Percentiles rank a stretch among this genome's conserved stretches.
Conservation (phyloP, 805 yeast genomes). For the Candida ovalis region DNA sequence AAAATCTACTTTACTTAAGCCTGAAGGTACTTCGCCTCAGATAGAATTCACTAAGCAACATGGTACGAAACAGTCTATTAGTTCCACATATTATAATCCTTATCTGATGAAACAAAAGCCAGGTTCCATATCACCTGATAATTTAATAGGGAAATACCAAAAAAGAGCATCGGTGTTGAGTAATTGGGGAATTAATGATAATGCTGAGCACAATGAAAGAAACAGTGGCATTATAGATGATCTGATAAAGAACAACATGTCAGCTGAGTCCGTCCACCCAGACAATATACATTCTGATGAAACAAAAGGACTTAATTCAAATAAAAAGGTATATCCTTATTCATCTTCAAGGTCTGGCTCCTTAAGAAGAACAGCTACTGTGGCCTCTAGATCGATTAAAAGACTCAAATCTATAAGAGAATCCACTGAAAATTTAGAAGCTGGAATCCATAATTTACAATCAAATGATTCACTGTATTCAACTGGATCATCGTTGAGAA, state of each 20-base stretch:
- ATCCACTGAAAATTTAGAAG: not conserved
- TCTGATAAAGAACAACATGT: constrained; percentile 7
- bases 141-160: not conserved
- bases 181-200: constrained; percentile 10
- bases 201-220: constrained; percentile 4
- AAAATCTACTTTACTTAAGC: not conserved
- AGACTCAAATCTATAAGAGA: not conserved
- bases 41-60: not conserved
- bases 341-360: constrained; percentile 8
- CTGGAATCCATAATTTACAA: not conserved
- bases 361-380: constrained; percentile 11
- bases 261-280: not conserved
- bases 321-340: not conserved
- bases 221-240: constrained; percentile 10
- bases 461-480: not conserved
- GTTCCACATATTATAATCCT: constrained; percentile 6
- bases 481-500: constrained; percentile 17
- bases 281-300: not conserved
- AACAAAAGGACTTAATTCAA: not conserved
- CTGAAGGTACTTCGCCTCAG: not conserved
- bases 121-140: not conserved
- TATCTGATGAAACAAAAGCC: not conserved
- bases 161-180: constrained; percentile 9
- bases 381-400: constrained; percentile 10
- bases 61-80: not conserved